These are phyloP conservation scores for Saturnispora galanensis DNA, from an alignment of 805 yeast genomes.

Conservation along the genomic window DNA sequence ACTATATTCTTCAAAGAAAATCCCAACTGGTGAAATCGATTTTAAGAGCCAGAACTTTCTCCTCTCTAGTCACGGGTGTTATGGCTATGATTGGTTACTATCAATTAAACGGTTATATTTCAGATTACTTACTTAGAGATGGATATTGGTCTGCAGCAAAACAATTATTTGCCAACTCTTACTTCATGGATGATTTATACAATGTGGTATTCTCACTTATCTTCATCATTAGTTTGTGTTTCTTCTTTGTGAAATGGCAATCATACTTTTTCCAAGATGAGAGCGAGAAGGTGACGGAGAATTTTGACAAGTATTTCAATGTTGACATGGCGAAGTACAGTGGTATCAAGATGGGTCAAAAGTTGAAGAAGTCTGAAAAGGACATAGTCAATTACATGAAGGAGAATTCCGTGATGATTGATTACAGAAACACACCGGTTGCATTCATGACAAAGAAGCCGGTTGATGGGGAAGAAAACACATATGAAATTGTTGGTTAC, in stretches of 20 bases:
- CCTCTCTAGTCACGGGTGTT: conserved; percentile 20
- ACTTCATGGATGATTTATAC: conserved; percentile 22
- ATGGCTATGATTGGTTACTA: conserved; percentile 15
- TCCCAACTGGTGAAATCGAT: conserved; percentile 35
- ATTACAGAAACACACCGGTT: conserved; percentile 64
- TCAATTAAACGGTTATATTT: conserved; percentile 17
- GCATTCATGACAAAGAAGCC: conserved; percentile 44
- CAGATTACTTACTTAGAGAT: conserved; percentile 17
- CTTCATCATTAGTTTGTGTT: conserved; percentile 29
- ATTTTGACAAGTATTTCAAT: conserved; percentile 37
- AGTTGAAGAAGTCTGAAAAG: conserved; percentile 14
- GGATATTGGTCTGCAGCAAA: conserved; percentile 10
- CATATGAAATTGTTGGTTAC: conserved; percentile 41
- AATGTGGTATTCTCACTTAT: conserved; percentile 32
- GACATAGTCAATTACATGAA: conserved; percentile 21
- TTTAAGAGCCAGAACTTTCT: conserved; percentile 37
- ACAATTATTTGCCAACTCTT: conserved; percentile 13
- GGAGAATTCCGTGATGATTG: conserved; percentile 43
- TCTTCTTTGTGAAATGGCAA: conserved; percentile 31
- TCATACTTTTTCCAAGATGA: conserved; percentile 40
- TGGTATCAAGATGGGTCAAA: conserved; percentile 9
- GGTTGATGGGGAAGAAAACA: conserved; percentile 17
- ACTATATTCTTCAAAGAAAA: conserved; percentile 41
- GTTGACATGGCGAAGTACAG: conserved; percentile 39
- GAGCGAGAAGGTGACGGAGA: conserved; percentile 28